A percentile compares a stretch with the other conserved stretches of the same genome.
phyloP scores from a whole-genome alignment of 805 yeast genomes.

The Maudiozyma serrabonitensis region DNA sequence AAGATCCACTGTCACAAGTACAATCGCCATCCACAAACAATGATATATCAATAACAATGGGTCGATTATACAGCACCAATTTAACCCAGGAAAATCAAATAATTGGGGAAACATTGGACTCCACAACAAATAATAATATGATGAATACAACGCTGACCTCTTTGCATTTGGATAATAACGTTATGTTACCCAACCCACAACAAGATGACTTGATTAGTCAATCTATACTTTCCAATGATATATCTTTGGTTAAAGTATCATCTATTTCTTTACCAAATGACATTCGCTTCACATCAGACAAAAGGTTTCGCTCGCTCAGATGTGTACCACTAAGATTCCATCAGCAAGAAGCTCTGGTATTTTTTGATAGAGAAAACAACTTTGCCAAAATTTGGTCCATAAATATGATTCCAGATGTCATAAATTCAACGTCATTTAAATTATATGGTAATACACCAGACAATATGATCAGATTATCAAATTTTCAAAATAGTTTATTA shows the following conservation, averaged over 20 bases:
- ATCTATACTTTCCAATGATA: constrained; percentile 49
- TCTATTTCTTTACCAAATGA: constrained; percentile 27
- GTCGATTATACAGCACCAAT: constrained; percentile 8
- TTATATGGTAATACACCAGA: constrained; percentile 23
- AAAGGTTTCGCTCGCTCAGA: constrained; percentile 8
- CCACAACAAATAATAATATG: constrained; percentile 4
- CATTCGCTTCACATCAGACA: constrained; percentile 27
- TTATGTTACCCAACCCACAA: constrained; percentile 15
- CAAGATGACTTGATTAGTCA: constrained; percentile 8
- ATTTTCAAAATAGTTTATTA: background rate
- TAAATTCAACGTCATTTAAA: constrained; percentile 19
- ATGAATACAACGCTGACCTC: constrained; percentile 14
- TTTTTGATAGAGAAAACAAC: constrained; percentile 36
- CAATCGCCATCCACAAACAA: constrained; percentile 3
- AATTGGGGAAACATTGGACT: background rate
- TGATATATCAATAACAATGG: constrained; percentile 22
- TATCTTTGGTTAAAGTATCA: constrained; percentile 56
- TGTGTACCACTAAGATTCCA: constrained; percentile 28
- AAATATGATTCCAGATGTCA: constrained; percentile 18
- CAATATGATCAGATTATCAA: constrained; percentile 12
- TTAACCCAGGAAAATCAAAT: background rate
- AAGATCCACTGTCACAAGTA: constrained; percentile 9
- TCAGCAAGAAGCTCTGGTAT: constrained; percentile 52
- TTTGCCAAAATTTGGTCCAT: constrained; percentile 42
- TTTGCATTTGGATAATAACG: constrained; percentile 19